phyloP scores from a whole-genome alignment of 345 rosid species.

The Ceriops decandra region DNA sequence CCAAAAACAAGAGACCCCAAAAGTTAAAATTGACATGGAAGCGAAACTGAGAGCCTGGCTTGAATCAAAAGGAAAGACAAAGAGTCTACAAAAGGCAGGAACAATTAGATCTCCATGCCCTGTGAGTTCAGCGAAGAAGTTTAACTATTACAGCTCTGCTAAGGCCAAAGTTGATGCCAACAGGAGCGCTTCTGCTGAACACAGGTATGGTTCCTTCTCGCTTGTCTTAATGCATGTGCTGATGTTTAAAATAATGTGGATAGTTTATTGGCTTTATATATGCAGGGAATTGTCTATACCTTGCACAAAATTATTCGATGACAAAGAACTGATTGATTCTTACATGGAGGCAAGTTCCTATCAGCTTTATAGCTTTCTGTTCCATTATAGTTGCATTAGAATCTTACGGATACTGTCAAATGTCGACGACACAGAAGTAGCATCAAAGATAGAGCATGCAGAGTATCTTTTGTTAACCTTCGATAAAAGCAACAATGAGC shows the following conservation, averaged over 20 bases:
- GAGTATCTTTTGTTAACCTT: background rate
- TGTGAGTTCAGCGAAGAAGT: constrained; percentile 45
- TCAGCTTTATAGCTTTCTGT: too few species aligned
- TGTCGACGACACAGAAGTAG: too few species aligned
- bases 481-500: background rate
- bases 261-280: constrained; percentile 7
- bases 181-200: constrained; percentile 21
- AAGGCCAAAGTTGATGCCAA: constrained; percentile 40
- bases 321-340: constrained; percentile 35
- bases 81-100: constrained; percentile 45
- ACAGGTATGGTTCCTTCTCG: constrained; percentile 34
- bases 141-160: constrained; percentile 30
- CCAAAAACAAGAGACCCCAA: constrained; percentile 59
- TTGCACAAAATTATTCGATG: constrained; percentile 41
- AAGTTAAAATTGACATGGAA: constrained; percentile 68
- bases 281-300: constrained; percentile 46
- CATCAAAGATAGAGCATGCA: too few species aligned
- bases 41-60: constrained; percentile 81
- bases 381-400: too few species aligned
- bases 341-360: constrained; percentile 39
- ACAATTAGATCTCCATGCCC: constrained; percentile 44
- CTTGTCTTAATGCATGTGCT: background rate
- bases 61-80: constrained; percentile 84
- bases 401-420: too few species aligned
- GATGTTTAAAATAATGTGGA: background rate